phyloP scores from a whole-genome alignment of 192 early-diverging fungal species.

The Umbelopsis vinacea region DNA sequence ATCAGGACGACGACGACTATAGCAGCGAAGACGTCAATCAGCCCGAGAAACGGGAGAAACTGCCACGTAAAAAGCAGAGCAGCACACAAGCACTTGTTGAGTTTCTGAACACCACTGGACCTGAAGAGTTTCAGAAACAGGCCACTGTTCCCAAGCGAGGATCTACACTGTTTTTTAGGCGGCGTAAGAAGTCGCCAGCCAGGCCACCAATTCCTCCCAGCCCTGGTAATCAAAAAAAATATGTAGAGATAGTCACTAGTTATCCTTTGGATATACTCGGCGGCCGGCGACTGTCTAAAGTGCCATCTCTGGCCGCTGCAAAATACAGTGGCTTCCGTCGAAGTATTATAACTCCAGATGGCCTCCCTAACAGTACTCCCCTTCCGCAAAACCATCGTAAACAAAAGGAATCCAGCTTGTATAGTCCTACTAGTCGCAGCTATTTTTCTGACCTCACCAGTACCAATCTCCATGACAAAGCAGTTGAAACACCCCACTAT shows the following conservation, averaged over 20 bases:
- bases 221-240: neutral
- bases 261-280: constrained; percentile 11
- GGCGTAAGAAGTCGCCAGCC: constrained; percentile 25
- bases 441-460: constrained; percentile 14
- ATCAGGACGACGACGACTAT: constrained; percentile 15
- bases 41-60: constrained; percentile 13
- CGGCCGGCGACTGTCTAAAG: neutral
- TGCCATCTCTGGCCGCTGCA: neutral
- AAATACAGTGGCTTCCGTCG: constrained; percentile 1
- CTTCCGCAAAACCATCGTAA: constrained; percentile 10
- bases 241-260: constrained; percentile 13
- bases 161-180: constrained; percentile 25
- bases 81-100: constrained; percentile 42
- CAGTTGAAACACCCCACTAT: neutral
- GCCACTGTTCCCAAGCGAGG: neutral
- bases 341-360: constrained; percentile 9
- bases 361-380: neutral
- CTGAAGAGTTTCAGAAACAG: constrained; percentile 42
- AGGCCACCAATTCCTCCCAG: neutral
- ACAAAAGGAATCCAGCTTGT: neutral
- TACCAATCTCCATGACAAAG: neutral
- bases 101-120: constrained; percentile 43
- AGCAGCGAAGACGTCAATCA: neutral
- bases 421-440: neutral
- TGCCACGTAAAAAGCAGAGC: constrained; percentile 29